Evolutionary conservation across 495 filamentous ascomycete species (phyloP).

Genomic region (Pyrenula massariospora): DNA sequence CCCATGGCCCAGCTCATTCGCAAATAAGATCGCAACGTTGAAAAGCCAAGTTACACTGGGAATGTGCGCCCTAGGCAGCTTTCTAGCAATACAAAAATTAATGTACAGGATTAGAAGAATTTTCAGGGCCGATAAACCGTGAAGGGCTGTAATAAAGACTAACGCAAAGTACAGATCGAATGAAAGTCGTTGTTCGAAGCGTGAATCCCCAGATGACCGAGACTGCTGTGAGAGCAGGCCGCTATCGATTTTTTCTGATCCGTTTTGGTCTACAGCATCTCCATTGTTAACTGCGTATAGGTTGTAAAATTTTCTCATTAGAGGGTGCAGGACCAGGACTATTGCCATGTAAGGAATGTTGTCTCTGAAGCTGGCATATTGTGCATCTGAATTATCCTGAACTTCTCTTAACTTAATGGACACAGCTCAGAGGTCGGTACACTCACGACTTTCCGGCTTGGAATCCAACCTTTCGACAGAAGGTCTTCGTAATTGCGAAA

Average conservation of each 20-base stretch:
- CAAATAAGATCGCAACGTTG: conserved; percentile 76
- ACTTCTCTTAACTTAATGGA: background rate
- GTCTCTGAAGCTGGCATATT: conserved; percentile 76
- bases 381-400: conserved; percentile 80
- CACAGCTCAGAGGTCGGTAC: background rate
- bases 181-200: conserved; percentile 61
- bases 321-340: conserved; percentile 63
- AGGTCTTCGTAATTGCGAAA: conserved; percentile 61
- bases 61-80: conserved; percentile 52
- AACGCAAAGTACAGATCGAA: conserved; percentile 81
- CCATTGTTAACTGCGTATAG: background rate
- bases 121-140: conserved; percentile 79
- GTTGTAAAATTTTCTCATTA: conserved; percentile 64
- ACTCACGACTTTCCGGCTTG: conserved; percentile 80
- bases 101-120: conserved; percentile 64
- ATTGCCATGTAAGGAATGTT: conserved; percentile 72
- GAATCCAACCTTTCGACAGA: conserved; percentile 81
- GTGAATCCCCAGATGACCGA: conserved; percentile 45
- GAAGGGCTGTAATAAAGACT: conserved; percentile 63
- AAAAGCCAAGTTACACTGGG: conserved; percentile 84
- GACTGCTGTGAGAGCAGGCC: conserved; percentile 11
- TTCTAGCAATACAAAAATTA: conserved; percentile 70
- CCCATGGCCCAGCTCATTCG: conserved; percentile 73
- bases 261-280: background rate
- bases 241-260: conserved; percentile 4